phyloP scores from a whole-genome alignment of 176 grass and related monocot species.

The Poa pratensis region DNA sequence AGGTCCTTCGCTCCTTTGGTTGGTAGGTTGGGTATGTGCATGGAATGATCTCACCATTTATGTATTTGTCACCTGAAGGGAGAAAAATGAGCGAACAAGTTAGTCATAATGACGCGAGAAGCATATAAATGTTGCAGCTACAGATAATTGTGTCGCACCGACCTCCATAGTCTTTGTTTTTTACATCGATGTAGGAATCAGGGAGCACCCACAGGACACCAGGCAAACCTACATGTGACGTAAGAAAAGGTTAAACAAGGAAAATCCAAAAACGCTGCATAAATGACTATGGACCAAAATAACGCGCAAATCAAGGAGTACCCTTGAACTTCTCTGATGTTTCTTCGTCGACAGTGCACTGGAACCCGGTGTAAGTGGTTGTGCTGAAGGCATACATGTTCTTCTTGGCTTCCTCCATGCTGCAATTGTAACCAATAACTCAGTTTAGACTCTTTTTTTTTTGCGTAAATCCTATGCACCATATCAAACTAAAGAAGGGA shows the following conservation, averaged over 20 bases:
- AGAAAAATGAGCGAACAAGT: not conserved
- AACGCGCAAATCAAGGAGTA: conserved; percentile 33
- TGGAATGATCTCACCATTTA: conserved; percentile 98
- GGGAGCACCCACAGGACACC: conserved; percentile 92
- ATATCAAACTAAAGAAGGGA: not conserved
- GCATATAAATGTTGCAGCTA: not conserved
- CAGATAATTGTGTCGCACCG: conserved; percentile 23
- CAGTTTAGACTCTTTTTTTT: not conserved
- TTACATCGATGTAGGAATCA: conserved; percentile 96
- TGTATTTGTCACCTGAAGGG: conserved; percentile 88
- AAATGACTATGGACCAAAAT: not conserved
- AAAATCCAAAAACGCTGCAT: not conserved
- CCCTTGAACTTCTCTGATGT: conserved; percentile 96
- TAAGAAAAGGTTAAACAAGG: not conserved
- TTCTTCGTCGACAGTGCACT: conserved; percentile 89
- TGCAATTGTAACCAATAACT: conserved; percentile 31
- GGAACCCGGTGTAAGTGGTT: conserved; percentile 90
- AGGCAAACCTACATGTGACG: conserved; percentile 55
- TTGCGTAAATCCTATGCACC: not conserved
- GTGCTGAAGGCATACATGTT: conserved; percentile 98
- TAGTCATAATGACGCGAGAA: not conserved
- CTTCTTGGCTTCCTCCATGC: conserved; percentile 98
- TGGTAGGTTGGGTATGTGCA: conserved; percentile 97
- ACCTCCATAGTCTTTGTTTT: conserved; percentile 97
- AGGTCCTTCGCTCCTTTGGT: conserved; percentile 77